Percentiles rank a stretch among this genome's conserved stretches.
Conservation (phyloP, 129 eudicot species). For the Silybum marianum region DNA sequence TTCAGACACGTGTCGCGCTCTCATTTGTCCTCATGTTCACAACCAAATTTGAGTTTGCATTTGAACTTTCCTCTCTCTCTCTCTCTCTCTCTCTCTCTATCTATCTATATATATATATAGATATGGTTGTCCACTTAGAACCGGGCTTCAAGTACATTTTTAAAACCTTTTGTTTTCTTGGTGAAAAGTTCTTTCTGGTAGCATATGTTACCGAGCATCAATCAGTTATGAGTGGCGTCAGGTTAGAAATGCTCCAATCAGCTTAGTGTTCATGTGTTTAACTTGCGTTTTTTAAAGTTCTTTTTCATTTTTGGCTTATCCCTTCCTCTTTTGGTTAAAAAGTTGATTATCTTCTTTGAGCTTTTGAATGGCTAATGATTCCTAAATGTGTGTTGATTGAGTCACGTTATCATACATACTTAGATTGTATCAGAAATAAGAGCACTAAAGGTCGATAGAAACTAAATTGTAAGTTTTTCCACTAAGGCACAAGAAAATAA, state of each 20-base stretch:
- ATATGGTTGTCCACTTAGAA: background rate
- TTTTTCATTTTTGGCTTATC: background rate
- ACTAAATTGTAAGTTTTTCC: background rate
- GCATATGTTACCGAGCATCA: background rate
- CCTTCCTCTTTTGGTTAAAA: background rate
- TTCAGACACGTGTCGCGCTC: no score
- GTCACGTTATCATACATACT: background rate
- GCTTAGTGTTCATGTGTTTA: background rate
- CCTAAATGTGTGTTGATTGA: background rate
- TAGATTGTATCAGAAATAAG: background rate
- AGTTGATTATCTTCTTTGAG: background rate
- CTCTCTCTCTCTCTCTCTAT: no score
- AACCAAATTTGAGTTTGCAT: no score
- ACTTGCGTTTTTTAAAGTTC: background rate
- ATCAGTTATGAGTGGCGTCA: background rate
- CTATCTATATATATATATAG: background rate
- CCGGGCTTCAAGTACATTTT: background rate
- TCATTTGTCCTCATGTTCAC: no score
- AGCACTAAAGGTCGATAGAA: background rate
- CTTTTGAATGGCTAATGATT: constrained; percentile 1
- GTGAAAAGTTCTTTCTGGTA: background rate
- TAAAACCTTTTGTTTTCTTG: background rate
- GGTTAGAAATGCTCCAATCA: background rate
- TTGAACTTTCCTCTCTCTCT: no score
- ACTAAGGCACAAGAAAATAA: constrained; percentile 3